Base-by-base conservation (phyloP, 108 stramenopile species). In the Nitzschia putrida region DNA sequence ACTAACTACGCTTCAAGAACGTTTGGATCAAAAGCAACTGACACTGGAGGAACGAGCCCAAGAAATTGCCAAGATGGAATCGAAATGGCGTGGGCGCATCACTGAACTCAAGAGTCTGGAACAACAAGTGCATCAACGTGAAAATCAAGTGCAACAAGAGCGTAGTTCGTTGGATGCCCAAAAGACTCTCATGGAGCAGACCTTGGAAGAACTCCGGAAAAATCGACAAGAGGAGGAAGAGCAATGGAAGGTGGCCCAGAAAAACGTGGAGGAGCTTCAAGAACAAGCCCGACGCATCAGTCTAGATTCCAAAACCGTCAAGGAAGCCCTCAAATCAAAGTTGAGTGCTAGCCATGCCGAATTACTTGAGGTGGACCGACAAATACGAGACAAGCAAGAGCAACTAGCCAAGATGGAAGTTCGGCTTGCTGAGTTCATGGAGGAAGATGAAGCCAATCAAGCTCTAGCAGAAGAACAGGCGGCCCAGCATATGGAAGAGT, bases 311-410 rank as follows among this genome's bases (percentile, higher is more conserved):
- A 77, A 64, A 41, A 25, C 67, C 6, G 67, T 77, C 76, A 77
- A 77, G 69, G 68, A 56, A 29, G 53, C 67, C 7, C 63, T 77
- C 25, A 77, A 77, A 49, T 40, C 68, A 6, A 77, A 77, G 53
- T 45, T 77, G 69, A 40, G 63, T 24, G 57, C 68, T 2, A 61
- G 66, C 14, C 67, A 77, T 40, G 61, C 68, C 24, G 68, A 77
- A 69, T 39, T 51, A n/a, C 53, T 21, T 23, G 57, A 64, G 18
- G 8, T 77, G 21, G 51, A 69, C 8, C n/a, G 26, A n/a, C 68
- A 77, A 42, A 50, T 70, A 20, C 50, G 65, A 37, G 63, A 69
- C 12, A 40, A 34, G 49, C 45, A 69, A 51, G 37, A 16, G 5
- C 34, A 77, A 21, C 60, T 77, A 21, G 20, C 22, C 3, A 14